Conservation (phyloP, 805 yeast genomes). For the Torulaspora indica region DNA sequence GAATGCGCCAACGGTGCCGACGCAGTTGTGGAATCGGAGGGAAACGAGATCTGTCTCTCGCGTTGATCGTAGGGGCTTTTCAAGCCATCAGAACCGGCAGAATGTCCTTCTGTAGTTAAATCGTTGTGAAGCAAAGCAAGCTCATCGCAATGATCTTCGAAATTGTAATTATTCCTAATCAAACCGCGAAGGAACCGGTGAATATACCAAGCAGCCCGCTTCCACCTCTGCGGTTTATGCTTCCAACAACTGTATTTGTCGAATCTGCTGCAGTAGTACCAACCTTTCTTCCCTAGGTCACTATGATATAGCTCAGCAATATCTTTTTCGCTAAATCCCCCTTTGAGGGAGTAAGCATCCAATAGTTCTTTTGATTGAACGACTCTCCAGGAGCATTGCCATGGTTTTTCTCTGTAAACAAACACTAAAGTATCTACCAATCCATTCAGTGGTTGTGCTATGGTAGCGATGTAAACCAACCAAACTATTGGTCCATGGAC, state of each 20-base stretch:
- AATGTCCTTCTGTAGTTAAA: conserved; percentile 10
- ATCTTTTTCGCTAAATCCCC: conserved; percentile 27
- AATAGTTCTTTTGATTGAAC: conserved; percentile 24
- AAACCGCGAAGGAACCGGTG: conserved; percentile 21
- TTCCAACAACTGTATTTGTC: conserved; percentile 28
- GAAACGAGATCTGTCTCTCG: conserved; percentile 16
- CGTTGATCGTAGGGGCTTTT: conserved; percentile 6
- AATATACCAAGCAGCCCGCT: conserved; percentile 27
- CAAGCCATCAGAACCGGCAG: not conserved
- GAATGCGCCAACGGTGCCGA: conserved; percentile 6
- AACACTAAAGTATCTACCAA: conserved; percentile 73
- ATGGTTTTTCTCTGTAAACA: conserved; percentile 71
- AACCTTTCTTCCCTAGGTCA: conserved; percentile 30
- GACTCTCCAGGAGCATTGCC: conserved; percentile 47
- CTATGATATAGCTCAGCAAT: conserved; percentile 24
- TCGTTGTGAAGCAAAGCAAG: conserved; percentile 23
- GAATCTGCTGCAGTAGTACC: conserved; percentile 33
- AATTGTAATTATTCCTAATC: conserved; percentile 14
- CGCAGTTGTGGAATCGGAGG: conserved; percentile 15
- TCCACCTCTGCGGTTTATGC: conserved; percentile 25
- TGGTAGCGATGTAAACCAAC: conserved; percentile 63
- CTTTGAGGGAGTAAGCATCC: conserved; percentile 23
- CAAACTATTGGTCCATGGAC: conserved; percentile 52
- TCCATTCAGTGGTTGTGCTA: conserved; percentile 77
- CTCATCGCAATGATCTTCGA: conserved; percentile 29